Evolutionary conservation across 148 eudicot species (phyloP).

Genomic region (Vaccinium corymbosum): DNA sequence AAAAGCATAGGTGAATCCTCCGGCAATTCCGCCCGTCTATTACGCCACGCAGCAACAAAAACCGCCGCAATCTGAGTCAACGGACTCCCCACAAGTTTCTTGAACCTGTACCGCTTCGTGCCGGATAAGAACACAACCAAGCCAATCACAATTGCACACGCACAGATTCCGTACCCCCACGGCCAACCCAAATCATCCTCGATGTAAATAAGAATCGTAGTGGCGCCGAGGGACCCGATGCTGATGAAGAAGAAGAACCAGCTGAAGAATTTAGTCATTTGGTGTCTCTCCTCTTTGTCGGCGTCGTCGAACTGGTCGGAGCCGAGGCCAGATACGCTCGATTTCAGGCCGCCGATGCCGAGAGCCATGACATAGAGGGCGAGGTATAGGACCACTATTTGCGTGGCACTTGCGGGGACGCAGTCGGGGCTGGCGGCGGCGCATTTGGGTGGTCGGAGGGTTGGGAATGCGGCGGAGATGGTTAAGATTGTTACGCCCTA

Average conservation of each 20-base stretch:
- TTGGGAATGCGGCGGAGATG: slow-evolving; percentile 10
- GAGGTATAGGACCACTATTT: slow-evolving; percentile 33
- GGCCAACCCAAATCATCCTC: slow-evolving; percentile 46
- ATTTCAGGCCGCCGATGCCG: slow-evolving; percentile 67
- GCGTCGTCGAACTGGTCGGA: slow-evolving; percentile 66
- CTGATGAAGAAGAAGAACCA: slow-evolving; percentile 67
- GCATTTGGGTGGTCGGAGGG: slow-evolving; percentile 16
- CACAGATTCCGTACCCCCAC: slow-evolving; percentile 61
- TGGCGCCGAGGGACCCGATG: slow-evolving; percentile 47
- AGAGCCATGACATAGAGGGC: slow-evolving; percentile 59
- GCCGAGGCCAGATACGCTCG: slow-evolving; percentile 68
- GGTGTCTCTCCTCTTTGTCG: slow-evolving; percentile 31
- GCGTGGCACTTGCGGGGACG: background rate
- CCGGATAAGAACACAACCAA: slow-evolving; percentile 6
- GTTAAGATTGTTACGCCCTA: slow-evolving; percentile 12
- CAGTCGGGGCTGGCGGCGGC: background rate
- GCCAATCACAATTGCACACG: background rate
- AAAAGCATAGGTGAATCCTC: background rate
- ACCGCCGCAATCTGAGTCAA: slow-evolving; percentile 13
- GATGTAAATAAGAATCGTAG: slow-evolving; percentile 50
- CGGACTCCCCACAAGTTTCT: slow-evolving; percentile 13
- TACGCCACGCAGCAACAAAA: slow-evolving; percentile 13
- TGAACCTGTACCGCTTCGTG: slow-evolving; percentile 9
- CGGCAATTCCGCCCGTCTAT: slow-evolving; percentile 7
- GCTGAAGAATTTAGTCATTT: slow-evolving; percentile 55